Base-by-base conservation (phyloP, 768 basidiomycete genomes). In the Boletus bicolor region DNA sequence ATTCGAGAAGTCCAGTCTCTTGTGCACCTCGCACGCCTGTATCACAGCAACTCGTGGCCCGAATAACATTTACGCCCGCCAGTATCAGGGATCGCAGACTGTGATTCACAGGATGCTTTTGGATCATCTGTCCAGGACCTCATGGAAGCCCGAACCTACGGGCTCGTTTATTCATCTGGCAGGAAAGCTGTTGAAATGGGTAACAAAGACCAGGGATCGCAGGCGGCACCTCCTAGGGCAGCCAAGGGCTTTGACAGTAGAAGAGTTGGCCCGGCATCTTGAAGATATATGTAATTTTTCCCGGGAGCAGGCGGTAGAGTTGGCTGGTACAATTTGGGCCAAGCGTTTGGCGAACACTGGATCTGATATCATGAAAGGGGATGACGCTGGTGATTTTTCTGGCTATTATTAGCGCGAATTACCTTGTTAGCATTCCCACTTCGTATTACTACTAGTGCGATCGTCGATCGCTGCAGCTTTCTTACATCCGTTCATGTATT, bases 1-100 rank as follows among this genome's bases (percentile, higher is more conserved):
- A 0, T 78, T 79, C 55, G 34, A 50, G 38, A 47, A 10, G 39
- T 56, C 51, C 26, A 50, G 55, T 5, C 62, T 57, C 44, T 47
- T 28, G 1, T 65, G 72, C 5, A 49, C 54, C 8, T 72, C 71
- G n/a, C 70, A 75, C 24, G 77, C 66, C 0, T 79, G 78, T 50
- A 64, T 78, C 54, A 76, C 75, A 0, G 70, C 73, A 5, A 74
- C 54, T 19, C 55, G 54, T 17, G 68, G 75, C 8, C 44, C 54
- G 21, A 49, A 63, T 0, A 37, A 57, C 43, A 60, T 55, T 21
- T 66, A 73, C 28, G 58, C 60, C 7, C 37, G 44, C 1, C 68
- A 71, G 46, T 77, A 76, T 46, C 53, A 65, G 8, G 56, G 64
- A 41, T 77, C 76, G 21, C 72, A 57, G 51, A 30, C 9, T 43